A percentile compares a stretch with the other conserved stretches of the same genome.
Conservation (phyloP, 2,329 filamentous ascomycete genomes). For the Amauroascus niger region DNA sequence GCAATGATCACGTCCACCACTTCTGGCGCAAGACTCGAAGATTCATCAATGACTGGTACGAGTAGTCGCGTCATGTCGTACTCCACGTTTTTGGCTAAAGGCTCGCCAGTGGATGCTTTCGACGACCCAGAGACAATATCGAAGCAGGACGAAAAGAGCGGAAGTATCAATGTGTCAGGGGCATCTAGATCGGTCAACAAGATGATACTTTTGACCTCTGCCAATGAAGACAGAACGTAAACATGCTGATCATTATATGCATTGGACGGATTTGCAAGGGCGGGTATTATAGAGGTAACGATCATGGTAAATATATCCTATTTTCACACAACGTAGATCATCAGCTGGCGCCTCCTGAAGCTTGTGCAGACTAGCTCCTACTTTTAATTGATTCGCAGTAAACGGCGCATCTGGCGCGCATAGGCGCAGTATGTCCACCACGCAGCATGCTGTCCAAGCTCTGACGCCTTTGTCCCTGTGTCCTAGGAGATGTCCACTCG, state of each 20-base stretch:
- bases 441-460: slow-evolving; percentile 76
- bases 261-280: slow-evolving; percentile 74
- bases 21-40: slow-evolving; percentile 61
- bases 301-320: slow-evolving; percentile 92
- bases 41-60: slow-evolving; percentile 78
- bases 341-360: not conserved
- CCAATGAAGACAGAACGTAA: slow-evolving; percentile 78
- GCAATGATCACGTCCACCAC: slow-evolving; percentile 90
- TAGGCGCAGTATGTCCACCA: slow-evolving; percentile 85
- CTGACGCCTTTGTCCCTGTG: slow-evolving; percentile 93
- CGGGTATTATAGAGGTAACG: slow-evolving; percentile 70
- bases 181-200: slow-evolving; percentile 80
- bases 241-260: slow-evolving; percentile 90
- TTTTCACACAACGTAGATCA: slow-evolving; percentile 12
- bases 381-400: slow-evolving; percentile 81
- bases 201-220: slow-evolving; percentile 89
- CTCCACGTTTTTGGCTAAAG: slow-evolving; percentile 85
- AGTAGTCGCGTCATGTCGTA: slow-evolving; percentile 83
- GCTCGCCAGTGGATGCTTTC: slow-evolving; percentile 65
- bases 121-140: slow-evolving; percentile 76
- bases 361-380: slow-evolving; percentile 32
- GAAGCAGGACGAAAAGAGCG: slow-evolving; percentile 81
- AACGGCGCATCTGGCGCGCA: slow-evolving; percentile 94
- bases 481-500: slow-evolving; percentile 66
- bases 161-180: slow-evolving; percentile 65